These are phyloP conservation scores for Striga asiatica DNA, from an alignment of 257 asterid species.

Conservation along the genomic window DNA sequence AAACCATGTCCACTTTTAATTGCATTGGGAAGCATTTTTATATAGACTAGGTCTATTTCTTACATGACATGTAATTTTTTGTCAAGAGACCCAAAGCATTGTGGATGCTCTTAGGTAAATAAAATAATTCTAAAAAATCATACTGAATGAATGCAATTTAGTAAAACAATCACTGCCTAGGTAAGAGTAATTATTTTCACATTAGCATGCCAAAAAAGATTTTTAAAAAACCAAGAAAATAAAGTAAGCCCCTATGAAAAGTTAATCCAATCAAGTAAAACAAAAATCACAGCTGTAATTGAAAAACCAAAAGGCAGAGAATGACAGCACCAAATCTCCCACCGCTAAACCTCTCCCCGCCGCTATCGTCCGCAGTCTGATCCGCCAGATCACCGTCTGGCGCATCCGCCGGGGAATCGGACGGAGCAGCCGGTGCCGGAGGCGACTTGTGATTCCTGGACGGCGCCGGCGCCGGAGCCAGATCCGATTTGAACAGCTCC, in stretches of 20 bases:
- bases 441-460: constrained; percentile 19
- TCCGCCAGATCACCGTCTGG: constrained; percentile 22
- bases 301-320: constrained; percentile 13
- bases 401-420: constrained; percentile 13
- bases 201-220: too few species aligned
- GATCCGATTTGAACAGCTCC: constrained; percentile 39
- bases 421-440: constrained; percentile 9
- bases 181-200: background rate
- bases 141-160: too few species aligned
- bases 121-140: too few species aligned
- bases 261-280: too few species aligned
- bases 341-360: background rate
- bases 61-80: too few species aligned
- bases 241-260: too few species aligned
- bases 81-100: too few species aligned
- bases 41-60: too few species aligned
- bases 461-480: constrained; percentile 27
- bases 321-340: constrained; percentile 7
- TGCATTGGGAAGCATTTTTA: too few species aligned
- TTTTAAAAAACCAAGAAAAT: background rate
- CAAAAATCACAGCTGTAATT: constrained; percentile 15
- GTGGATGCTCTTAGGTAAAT: too few species aligned
- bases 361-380: constrained; percentile 16
- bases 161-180: background rate
- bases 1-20: too few species aligned